Base-by-base conservation (phyloP, 257 asterid genomes). In the Rehmannia glutinosa region DNA sequence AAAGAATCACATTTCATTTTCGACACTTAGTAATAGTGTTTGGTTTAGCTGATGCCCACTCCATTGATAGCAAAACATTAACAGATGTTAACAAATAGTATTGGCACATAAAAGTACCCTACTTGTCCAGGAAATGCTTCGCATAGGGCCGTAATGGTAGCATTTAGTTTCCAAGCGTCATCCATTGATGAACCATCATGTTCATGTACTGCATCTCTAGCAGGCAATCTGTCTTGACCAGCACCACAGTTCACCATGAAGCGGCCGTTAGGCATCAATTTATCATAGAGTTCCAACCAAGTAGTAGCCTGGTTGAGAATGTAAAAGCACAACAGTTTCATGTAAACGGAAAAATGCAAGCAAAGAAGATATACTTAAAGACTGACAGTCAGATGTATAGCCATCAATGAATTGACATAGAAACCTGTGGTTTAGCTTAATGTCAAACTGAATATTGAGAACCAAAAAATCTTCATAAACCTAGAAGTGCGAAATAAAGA, bases 171-270 rank as follows among this genome's bases (percentile, higher is more conserved):
- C 83, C 83, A 80, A 45, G 71, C 17, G 55, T 39, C 80, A 69
- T 62, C 67, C 11, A 8, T 28, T 21, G 60, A 55, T 36, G 68
- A 71, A 27, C 21, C 82, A 30, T 66, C 71, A 13, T 17, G 15
- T 62, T 23, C 58, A 33, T 79, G 60, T 19, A 21, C 54, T 15
- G 49, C 67, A 66, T 62, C 15, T 12, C n/a, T 25, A 23, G 68
- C 69, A 63, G 73, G 50, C 43, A 53, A 20, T 65, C 19, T 66
- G 25, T 61, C 80, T 50, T 71, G 61, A 57, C 83, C 80, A 50
- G 87, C 87, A 36, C 87, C 96, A 70, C 97, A 89, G 62, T 89
- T 89, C 73, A 89, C 89, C 97, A 90, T 90, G 72, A 90, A 38
- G 4, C 97, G 95, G 35, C 97, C 97, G 12, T 73, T 82, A 57